Percentiles rank a stretch among this genome's conserved stretches.
These are phyloP conservation scores for Acanthamoeba sp. DNA, from an alignment of 208 protist genomes.

Conservation along the genomic window DNA sequence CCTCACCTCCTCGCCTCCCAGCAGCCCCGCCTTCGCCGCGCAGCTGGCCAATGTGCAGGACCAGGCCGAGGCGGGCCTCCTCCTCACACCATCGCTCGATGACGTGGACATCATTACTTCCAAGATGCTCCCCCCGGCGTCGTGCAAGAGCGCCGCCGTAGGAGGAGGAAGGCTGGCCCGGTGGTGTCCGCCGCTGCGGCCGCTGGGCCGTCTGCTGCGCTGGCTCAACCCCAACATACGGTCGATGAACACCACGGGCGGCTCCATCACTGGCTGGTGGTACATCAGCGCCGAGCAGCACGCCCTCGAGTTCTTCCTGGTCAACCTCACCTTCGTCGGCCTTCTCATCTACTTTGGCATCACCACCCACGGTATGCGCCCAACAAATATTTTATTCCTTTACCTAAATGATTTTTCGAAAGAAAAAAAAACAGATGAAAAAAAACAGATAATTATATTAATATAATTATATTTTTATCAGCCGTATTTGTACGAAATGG, in stretches of 20 bases:
- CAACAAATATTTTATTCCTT: neutral
- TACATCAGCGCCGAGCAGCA: slow-evolving; percentile 37
- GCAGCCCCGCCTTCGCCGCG: neutral
- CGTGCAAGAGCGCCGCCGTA: neutral
- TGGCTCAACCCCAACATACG: slow-evolving; percentile 10
- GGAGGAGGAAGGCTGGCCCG: neutral
- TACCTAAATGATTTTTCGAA: neutral
- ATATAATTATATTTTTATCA: neutral
- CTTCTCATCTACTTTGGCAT: slow-evolving; percentile 36
- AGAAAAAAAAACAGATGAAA: neutral
- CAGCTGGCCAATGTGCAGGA: neutral
- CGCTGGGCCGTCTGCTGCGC: neutral
- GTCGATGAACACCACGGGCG: neutral
- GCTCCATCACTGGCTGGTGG: neutral
- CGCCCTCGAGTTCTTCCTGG: slow-evolving; percentile 28
- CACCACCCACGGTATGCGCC: neutral
- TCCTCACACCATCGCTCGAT: neutral
- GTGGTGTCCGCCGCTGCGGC: neutral
- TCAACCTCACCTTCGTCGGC: slow-evolving; percentile 33
- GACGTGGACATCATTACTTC: neutral
- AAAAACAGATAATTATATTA: neutral
- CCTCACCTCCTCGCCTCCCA: neutral
- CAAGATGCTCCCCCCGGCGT: neutral
- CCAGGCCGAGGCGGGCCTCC: neutral
- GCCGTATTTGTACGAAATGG: neutral